A percentile compares a stretch with the other conserved stretches of the same genome.
Conservation (phyloP, 140 eudicot species). For the Oenanthe javanica region DNA sequence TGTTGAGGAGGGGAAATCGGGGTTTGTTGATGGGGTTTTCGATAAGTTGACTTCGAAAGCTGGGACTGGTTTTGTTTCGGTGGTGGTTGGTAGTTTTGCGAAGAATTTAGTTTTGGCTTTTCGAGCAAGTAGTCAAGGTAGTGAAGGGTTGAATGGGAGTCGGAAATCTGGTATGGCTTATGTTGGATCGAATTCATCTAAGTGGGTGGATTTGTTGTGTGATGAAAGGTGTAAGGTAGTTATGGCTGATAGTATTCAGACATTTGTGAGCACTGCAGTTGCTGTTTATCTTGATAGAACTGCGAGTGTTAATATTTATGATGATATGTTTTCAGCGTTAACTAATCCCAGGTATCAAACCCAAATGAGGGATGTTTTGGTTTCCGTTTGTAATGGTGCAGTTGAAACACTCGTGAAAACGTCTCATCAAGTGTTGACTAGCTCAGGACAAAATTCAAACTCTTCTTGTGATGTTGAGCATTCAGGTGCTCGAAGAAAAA, state of each 20-base stretch:
- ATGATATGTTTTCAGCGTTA: conserved; percentile 50
- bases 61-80: conserved; percentile 62
- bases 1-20: conserved; percentile 20
- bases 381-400: conserved; percentile 53
- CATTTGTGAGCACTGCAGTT: conserved; percentile 63
- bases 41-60: conserved; percentile 42
- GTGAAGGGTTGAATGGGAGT: conserved; percentile 21
- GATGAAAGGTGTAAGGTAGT: conserved; percentile 41
- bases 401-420: conserved; percentile 64
- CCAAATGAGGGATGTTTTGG: conserved; percentile 39
- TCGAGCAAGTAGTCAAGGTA: conserved; percentile 16
- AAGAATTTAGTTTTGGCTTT: conserved; percentile 55
- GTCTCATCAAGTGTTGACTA: conserved; percentile 63
- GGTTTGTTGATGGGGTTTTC: conserved; percentile 36
- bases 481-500: not conserved
- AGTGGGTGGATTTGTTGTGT: conserved; percentile 36
- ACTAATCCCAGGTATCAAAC: conserved; percentile 48
- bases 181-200: conserved; percentile 12
- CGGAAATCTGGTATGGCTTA: not conserved
- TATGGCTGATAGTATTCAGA: conserved; percentile 51
- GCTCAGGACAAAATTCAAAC: conserved; percentile 21
- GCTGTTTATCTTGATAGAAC: conserved; percentile 57
- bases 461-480: conserved; percentile 10
- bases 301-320: conserved; percentile 36
- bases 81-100: conserved; percentile 66